Percentiles rank a stretch among this genome's conserved stretches.
phyloP scores from a whole-genome alignment of 2,329 filamentous ascomycete genomes.

The Dothideomycetes sp. region DNA sequence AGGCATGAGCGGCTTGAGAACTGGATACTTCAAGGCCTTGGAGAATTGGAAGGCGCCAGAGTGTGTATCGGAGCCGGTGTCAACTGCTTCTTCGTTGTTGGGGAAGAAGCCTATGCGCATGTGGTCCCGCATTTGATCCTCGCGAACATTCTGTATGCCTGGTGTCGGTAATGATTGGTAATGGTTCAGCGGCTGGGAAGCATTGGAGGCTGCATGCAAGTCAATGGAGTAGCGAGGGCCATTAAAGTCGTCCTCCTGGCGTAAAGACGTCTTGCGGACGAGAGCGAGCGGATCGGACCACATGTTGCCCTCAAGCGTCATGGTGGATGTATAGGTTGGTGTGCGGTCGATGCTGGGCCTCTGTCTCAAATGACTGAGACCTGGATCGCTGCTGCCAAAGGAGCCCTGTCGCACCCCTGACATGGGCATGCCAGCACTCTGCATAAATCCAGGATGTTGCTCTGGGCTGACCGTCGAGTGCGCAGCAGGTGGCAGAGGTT shows the following conservation, averaged over 20 bases:
- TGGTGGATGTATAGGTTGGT: slow-evolving; percentile 2
- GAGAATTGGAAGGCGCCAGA: slow-evolving; percentile 2
- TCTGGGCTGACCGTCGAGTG: neutral
- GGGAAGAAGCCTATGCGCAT: neutral
- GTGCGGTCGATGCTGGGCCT: slow-evolving; percentile 5
- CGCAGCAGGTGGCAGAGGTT: neutral
- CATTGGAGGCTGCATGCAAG: slow-evolving; percentile 1
- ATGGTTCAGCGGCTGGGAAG: neutral
- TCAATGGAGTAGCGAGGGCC: slow-evolving; percentile 5
- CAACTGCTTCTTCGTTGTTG: neutral
- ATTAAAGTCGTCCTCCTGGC: neutral
- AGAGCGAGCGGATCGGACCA: neutral
- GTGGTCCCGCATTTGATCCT: neutral
- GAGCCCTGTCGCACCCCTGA: slow-evolving; percentile 5
- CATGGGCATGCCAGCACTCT: neutral
- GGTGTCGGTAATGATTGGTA: neutral
- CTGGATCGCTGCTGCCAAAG: slow-evolving; percentile 3
- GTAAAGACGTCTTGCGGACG: neutral
- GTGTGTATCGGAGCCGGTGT: slow-evolving; percentile 3
- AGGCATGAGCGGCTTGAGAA: slow-evolving; percentile 6
- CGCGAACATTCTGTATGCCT: neutral
- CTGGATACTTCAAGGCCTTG: slow-evolving; percentile 3
- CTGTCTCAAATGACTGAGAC: slow-evolving; percentile 3
- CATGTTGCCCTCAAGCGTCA: slow-evolving; percentile 6
- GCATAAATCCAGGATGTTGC: neutral